Evolutionary conservation across 305 asterid species (phyloP), one percentile per base, ranked within the genome.

Genomic region (Salvia sclarea): DNA sequence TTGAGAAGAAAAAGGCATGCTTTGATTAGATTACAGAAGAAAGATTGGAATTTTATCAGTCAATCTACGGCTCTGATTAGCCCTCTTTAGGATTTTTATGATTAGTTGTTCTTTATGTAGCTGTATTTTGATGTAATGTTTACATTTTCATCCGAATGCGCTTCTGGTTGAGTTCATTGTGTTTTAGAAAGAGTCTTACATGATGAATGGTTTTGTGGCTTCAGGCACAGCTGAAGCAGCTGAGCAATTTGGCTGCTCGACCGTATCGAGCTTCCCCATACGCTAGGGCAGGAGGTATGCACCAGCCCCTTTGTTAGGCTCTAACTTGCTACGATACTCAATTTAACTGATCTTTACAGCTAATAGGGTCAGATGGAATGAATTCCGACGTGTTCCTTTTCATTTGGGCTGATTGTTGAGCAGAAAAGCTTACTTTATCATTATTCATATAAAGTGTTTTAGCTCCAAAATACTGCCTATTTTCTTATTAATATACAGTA

Each of bases 181-280:
- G 22, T 25, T 28, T 43, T 17, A 3, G 8, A 22, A 21, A 14
- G 52, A 54, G 45, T 65, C 17, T 61, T 61, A 22, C 63, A 54
- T 33, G 52, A 67, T 12, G 21, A 8, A 0, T 75, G 67, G 8
- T 12, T 59, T 61, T 80, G 31, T 47, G 64, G 43, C 47, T 55
- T 47, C 80, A 87, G 92, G 89, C 72, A 13, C 88, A 79, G 13
- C 54, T 84, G 82, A 77, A 82, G 83, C 85, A 71, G 70, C 74
- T 87, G 21, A 73, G 83, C 76, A 65, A 62, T 72, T 72, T 78
- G 64, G 70, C 80, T 73, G 67, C 77, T 43, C 80, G 79, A 61
- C 69, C 76, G 47, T 79, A 72, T 71, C 72, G 65, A 38, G 69
- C 75, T 11, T 79, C 87, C 16, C 75, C 72, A 1, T 77, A 78